Base-by-base conservation (phyloP, 164 flowering plant genomes). In the Liquidambar formosana region DNA sequence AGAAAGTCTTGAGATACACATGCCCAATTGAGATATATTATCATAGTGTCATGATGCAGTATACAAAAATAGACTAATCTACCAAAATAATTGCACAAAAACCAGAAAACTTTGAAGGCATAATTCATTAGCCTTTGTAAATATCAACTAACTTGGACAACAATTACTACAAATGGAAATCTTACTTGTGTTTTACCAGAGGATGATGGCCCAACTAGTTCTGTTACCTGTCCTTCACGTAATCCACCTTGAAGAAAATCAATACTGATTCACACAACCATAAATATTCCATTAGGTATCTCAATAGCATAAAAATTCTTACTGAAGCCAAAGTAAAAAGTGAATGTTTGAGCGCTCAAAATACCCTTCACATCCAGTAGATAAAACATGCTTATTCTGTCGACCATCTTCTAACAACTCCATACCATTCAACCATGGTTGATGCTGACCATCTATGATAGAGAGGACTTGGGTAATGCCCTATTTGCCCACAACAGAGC, bases 181-280 rank as follows among this genome's bases (percentile, higher is more conserved):
- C 83, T 69, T 79, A 87, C 98, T 74, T 91, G 98, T 54, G 97
- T 91, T 85, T 93, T 91, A 44, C 98, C 91, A 72, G 93, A 91
- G 46, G 93, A 85, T 48, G 97, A 91, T 41, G 88, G 82, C n/a
- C 98, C 98, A 64, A 84, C 94, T 62, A 91, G 68, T 80, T 93
- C 98, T 47, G 85, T 90, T 56, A 91, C 64, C 44, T 83, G 88
- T 16, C 97, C 97, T 67, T 75, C 67, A 13, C 82, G 76, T 54
- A 90, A 70, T 60, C 90, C 96, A 63, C 92, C 93, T 45, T 65
- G 66, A 53, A 90, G 90, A 46, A 89, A 58, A 83, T 91, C 97
- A 65, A 89, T 68, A 78, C 94, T 91, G 68, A 66, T 43, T 18
- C 45, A 70, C 15, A 45, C 27, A 56, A 41, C 38, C 49, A 16